Percentiles rank a stretch among this genome's conserved stretches.
These are phyloP conservation scores for Casuarina equisetifolia DNA, from an alignment of 306 rosid species.

Conservation along the genomic window DNA sequence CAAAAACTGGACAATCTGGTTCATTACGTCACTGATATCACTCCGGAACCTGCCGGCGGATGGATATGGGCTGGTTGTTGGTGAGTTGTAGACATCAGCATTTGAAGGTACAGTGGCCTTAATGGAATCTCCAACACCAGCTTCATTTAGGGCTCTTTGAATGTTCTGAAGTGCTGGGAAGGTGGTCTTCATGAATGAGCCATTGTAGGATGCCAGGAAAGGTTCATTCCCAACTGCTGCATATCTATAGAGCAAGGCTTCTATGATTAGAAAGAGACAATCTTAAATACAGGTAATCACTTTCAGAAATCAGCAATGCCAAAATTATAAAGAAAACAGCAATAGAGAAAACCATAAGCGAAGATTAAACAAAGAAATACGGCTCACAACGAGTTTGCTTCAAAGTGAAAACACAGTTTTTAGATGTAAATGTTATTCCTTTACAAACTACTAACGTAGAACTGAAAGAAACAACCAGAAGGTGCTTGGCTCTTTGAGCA, in stretches of 20 bases:
- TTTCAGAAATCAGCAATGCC: background rate
- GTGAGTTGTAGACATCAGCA: conserved; percentile 88
- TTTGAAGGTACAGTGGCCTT: conserved; percentile 97
- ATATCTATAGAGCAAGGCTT: conserved; percentile 51
- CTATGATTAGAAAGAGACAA: conserved; percentile 4
- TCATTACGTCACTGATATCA: conserved; percentile 76
- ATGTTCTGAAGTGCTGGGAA: conserved; percentile 92
- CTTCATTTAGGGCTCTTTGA: conserved; percentile 90
- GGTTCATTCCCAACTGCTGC: conserved; percentile 99
- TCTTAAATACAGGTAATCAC: background rate
- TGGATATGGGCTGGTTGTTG: conserved; percentile 53
- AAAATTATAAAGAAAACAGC: background rate
- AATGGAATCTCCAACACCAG: conserved; percentile 62
- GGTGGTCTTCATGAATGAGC: conserved; percentile 78
- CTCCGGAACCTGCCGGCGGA: conserved; percentile 83
- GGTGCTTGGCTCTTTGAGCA: background rate
- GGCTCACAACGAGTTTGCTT: conserved; percentile 1
- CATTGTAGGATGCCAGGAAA: conserved; percentile 82
- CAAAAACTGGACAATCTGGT: conserved; percentile 70
- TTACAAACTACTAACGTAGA: background rate
- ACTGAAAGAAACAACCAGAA: background rate
- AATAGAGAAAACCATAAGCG: conserved; percentile 8
- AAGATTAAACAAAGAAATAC: background rate
- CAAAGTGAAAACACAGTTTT: background rate
- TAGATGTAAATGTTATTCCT: background rate